Percentiles rank a stretch among this genome's conserved stretches.
These are phyloP conservation scores for Candida sonorensis DNA, from an alignment of 805 yeast species.

Conservation along the genomic window DNA sequence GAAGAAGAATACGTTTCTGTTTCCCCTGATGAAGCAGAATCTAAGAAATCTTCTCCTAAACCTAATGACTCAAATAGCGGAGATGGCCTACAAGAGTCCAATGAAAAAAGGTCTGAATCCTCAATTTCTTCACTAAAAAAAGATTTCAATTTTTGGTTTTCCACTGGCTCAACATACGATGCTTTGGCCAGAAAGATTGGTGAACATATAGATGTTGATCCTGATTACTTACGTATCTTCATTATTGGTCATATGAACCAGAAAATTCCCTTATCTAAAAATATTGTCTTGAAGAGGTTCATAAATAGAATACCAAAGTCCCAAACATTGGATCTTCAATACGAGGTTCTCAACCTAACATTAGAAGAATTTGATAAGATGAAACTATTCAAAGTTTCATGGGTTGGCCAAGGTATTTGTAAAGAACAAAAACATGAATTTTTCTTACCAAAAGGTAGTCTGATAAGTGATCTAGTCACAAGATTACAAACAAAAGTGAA, in stretches of 20 bases:
- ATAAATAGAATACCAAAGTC: constrained; percentile 40
- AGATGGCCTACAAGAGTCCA: no score
- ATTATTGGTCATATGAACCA: constrained; percentile 54
- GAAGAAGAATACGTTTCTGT: constrained; percentile 47
- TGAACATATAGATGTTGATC: constrained; percentile 41
- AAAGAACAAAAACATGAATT: constrained; percentile 66
- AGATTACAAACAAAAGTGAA: constrained; percentile 51
- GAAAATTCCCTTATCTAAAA: constrained; percentile 39
- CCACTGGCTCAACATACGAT: constrained; percentile 49
- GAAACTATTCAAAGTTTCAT: constrained; percentile 56
- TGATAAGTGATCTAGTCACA: constrained; percentile 46
- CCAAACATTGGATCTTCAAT: constrained; percentile 45
- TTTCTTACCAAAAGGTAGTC: constrained; percentile 56
- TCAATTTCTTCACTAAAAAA: constrained; percentile 7
- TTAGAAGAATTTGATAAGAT: constrained; percentile 72
- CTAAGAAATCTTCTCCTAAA: no score
- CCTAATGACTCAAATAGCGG: neutral
- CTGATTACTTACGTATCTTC: constrained; percentile 59
- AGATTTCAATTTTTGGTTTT: constrained; percentile 60
- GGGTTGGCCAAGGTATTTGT: constrained; percentile 68
- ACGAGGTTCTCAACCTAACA: constrained; percentile 71
- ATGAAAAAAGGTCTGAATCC: constrained; percentile 12
- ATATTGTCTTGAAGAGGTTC: constrained; percentile 25
- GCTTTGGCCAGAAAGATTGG: constrained; percentile 62
- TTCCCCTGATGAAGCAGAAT: no score